Conservation (phyloP, 768 basidiomycete species). For the Mycena chlorophos region DNA sequence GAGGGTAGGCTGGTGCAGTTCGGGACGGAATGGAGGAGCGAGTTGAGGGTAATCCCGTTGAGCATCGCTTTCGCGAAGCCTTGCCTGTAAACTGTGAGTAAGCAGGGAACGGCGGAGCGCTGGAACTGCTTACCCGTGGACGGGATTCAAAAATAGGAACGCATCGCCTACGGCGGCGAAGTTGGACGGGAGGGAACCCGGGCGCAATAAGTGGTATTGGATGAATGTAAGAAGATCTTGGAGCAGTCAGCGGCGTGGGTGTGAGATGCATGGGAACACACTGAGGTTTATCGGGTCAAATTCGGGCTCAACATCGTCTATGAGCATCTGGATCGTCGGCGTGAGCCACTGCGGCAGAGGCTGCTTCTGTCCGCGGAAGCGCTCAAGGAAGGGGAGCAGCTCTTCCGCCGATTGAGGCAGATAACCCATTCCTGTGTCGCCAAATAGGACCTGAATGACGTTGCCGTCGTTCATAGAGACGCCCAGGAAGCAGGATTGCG, state of each 20-base stretch:
- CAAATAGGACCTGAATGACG: background rate
- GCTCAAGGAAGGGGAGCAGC: slow-evolving; percentile 1
- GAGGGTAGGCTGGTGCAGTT: background rate
- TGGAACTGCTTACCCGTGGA: slow-evolving; percentile 21
- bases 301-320: background rate
- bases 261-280: background rate
- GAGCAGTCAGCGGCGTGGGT: background rate
- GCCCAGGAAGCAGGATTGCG: background rate
- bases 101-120: background rate
- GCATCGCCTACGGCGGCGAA: slow-evolving; percentile 25
- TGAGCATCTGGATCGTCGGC: slow-evolving; percentile 7
- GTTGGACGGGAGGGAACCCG: slow-evolving; percentile 17
- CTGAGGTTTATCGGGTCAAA: slow-evolving; percentile 11
- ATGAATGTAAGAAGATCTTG: background rate
- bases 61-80: slow-evolving; percentile 25
- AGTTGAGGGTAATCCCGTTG: slow-evolving; percentile 23
- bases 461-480: background rate
- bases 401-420: slow-evolving; percentile 1
- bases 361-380: background rate
- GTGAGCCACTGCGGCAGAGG: slow-evolving; percentile 1
- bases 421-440: background rate
- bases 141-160: slow-evolving; percentile 21
- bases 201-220: slow-evolving; percentile 20
- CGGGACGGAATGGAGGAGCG: slow-evolving; percentile 10
- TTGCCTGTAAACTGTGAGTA: slow-evolving; percentile 11